phyloP scores from a whole-genome alignment of 208 protist species.

The Leishmania major region DNA sequence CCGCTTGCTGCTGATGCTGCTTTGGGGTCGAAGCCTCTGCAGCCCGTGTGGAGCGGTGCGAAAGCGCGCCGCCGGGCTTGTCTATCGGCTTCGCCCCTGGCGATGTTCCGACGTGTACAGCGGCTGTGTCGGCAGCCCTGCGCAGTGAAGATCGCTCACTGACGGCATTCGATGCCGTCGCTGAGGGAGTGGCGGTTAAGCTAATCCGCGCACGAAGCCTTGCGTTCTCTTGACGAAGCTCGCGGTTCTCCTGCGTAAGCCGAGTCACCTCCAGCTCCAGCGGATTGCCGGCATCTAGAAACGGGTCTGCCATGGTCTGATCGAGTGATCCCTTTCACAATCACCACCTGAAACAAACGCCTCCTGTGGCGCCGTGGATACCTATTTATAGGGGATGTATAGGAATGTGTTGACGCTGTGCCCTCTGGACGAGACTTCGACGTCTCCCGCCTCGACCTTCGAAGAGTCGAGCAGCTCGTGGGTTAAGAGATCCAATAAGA shows the following conservation, averaged over 20 bases:
- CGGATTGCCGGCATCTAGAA: constrained; percentile 10
- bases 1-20: not conserved
- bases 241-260: constrained; percentile 60
- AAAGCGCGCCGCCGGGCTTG: not conserved
- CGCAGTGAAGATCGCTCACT: constrained; percentile 9
- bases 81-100: not conserved
- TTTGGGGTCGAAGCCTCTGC: not conserved
- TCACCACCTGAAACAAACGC: not conserved
- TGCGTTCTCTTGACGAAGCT: constrained; percentile 56
- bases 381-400: not conserved
- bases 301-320: constrained; percentile 33
- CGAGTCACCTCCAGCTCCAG: constrained; percentile 49
- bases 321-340: not conserved
- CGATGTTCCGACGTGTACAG: not conserved
- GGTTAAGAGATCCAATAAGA: not conserved
- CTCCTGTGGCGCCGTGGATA: not conserved
- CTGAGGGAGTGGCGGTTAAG: constrained; percentile 2
- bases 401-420: not conserved
- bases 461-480: not conserved
- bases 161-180: constrained; percentile 1
- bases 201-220: constrained; percentile 42
- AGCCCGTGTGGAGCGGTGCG: not conserved
- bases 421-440: not conserved
- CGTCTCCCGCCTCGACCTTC: not conserved
- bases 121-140: not conserved